Conservation (phyloP, 805 yeast genomes). For the Spathaspora gorwiae region DNA sequence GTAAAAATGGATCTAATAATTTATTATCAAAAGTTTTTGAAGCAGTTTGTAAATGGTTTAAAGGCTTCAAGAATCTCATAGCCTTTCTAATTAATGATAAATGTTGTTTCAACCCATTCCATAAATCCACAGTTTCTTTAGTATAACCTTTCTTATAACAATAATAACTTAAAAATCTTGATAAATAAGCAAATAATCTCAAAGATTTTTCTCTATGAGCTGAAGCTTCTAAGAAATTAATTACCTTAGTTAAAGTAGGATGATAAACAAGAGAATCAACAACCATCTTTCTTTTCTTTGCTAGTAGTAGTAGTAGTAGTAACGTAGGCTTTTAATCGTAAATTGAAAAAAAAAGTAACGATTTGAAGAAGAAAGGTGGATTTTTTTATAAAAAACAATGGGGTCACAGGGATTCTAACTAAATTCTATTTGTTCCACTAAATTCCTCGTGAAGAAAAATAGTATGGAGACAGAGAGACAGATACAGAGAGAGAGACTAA, state of each 20-base stretch:
- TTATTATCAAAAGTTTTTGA: slow-evolving; percentile 65
- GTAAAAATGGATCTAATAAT: slow-evolving; percentile 56
- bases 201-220: slow-evolving; percentile 78
- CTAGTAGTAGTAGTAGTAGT: background rate
- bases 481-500: no score
- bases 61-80: slow-evolving; percentile 77
- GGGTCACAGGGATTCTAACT: no score
- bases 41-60: slow-evolving; percentile 67
- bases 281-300: slow-evolving; percentile 41
- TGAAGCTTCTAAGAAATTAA: slow-evolving; percentile 60
- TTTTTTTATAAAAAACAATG: no score
- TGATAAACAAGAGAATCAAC: slow-evolving; percentile 67
- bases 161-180: slow-evolving; percentile 66
- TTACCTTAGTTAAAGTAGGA: slow-evolving; percentile 60
- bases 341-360: no score
- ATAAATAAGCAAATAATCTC: slow-evolving; percentile 75
- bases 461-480: no score
- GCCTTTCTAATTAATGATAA: slow-evolving; percentile 75
- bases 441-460: no score
- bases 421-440: no score
- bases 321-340: no score
- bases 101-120: slow-evolving; percentile 55
- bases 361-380: no score
- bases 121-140: slow-evolving; percentile 41
- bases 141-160: slow-evolving; percentile 53